A percentile compares a stretch with the other conserved stretches of the same genome.
Evolutionary conservation across 345 rosid genomes (phyloP).

Genomic region (Hibiscus mutabilis): DNA sequence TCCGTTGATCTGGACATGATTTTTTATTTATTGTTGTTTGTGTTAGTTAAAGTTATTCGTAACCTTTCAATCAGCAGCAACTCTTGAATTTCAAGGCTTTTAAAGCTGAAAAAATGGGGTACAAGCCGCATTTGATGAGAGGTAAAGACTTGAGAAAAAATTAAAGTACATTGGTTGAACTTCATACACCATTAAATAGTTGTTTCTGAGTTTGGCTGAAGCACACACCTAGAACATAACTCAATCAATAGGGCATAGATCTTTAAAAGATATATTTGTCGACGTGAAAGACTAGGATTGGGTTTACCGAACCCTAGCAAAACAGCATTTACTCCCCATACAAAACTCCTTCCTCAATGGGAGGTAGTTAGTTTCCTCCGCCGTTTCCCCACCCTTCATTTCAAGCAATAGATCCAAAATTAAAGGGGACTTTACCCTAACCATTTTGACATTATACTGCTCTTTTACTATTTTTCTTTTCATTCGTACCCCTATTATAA

Average conservation of each 20-base stretch:
- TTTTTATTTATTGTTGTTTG: too few species aligned
- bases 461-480: neutral
- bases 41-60: neutral
- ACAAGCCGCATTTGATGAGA: neutral
- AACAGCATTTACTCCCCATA: slow-evolving; percentile 36
- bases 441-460: neutral
- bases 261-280: neutral
- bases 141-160: neutral
- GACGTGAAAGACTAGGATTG: neutral
- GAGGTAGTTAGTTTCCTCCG: slow-evolving; percentile 18
- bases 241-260: neutral
- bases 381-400: slow-evolving; percentile 31
- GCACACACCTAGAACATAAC: neutral
- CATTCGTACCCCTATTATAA: too few species aligned
- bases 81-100: neutral
- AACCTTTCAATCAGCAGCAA: neutral
- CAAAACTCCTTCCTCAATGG: slow-evolving; percentile 27
- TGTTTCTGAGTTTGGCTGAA: neutral
- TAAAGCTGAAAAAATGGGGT: neutral
- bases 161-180: neutral
- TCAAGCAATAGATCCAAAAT: slow-evolving; percentile 47
- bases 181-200: neutral
- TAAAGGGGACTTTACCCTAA: slow-evolving; percentile 25
- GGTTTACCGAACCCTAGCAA: slow-evolving; percentile 34
- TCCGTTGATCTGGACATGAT: too few species aligned